Conservation (phyloP, 108 stramenopile genomes). For the Skeletonema tropicum region DNA sequence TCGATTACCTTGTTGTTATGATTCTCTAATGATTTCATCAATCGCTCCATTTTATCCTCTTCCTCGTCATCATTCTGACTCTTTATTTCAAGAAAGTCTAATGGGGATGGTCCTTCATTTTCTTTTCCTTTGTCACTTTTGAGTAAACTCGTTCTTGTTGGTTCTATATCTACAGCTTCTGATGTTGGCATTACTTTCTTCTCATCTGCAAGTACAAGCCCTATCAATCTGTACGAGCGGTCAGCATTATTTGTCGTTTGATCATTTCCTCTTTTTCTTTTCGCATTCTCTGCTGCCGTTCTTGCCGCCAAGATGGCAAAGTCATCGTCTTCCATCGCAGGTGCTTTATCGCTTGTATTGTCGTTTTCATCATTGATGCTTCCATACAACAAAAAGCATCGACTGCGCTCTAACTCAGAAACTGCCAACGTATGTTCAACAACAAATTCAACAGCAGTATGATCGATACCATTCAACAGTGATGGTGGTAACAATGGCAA, state of each 20-base stretch:
- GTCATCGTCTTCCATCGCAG: slow-evolving; percentile 22
- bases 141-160: neutral
- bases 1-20: slow-evolving; percentile 38
- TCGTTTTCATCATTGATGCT: slow-evolving; percentile 26
- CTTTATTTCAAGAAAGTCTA: slow-evolving; percentile 23
- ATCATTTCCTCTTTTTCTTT: slow-evolving; percentile 9
- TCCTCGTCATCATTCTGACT: slow-evolving; percentile 1
- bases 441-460: slow-evolving; percentile 25
- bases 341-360: neutral
- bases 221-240: slow-evolving; percentile 29
- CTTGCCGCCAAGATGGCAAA: slow-evolving; percentile 4
- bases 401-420: slow-evolving; percentile 58
- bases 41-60: slow-evolving; percentile 24
- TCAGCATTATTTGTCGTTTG: neutral
- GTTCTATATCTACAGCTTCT: neutral
- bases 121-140: neutral
- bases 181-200: slow-evolving; percentile 34
- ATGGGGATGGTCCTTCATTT: slow-evolving; percentile 8
- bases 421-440: slow-evolving; percentile 80
- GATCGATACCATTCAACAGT: slow-evolving; percentile 34
- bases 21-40: slow-evolving; percentile 32
- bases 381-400: slow-evolving; percentile 66
- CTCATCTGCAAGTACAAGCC: slow-evolving; percentile 41
- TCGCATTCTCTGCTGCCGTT: slow-evolving; percentile 3
- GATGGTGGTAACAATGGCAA: slow-evolving; percentile 45